Evolutionary conservation across 306 rosid species (phyloP).

Genomic region (Begonia loranthoides): DNA sequence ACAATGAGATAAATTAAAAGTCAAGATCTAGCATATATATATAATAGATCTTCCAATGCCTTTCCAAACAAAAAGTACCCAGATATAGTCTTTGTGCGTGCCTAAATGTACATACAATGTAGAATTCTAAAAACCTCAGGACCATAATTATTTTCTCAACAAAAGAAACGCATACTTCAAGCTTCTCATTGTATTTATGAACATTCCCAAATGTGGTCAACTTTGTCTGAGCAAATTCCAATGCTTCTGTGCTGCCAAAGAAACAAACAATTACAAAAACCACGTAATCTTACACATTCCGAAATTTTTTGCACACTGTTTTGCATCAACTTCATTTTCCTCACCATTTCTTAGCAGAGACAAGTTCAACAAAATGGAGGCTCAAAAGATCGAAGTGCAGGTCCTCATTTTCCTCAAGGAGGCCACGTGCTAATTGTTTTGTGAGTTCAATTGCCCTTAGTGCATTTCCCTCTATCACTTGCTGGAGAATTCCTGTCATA

Average conservation of each 20-base stretch:
- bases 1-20: too few species aligned
- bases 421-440: slow-evolving; percentile 48
- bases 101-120: background rate
- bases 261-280: slow-evolving; percentile 21
- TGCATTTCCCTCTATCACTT: slow-evolving; percentile 60
- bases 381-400: slow-evolving; percentile 79
- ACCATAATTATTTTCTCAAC: background rate
- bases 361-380: slow-evolving; percentile 87
- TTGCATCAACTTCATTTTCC: slow-evolving; percentile 15
- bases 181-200: slow-evolving; percentile 39
- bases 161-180: slow-evolving; percentile 33
- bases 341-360: slow-evolving; percentile 69
- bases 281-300: slow-evolving; percentile 2
- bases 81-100: too few species aligned
- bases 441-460: slow-evolving; percentile 80
- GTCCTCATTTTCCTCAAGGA: slow-evolving; percentile 60
- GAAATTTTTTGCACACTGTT: background rate
- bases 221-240: slow-evolving; percentile 76
- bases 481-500: slow-evolving; percentile 47
- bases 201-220: slow-evolving; percentile 67
- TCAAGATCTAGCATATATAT: too few species aligned
- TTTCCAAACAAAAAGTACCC: too few species aligned
- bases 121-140: slow-evolving; percentile 1
- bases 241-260: slow-evolving; percentile 89
- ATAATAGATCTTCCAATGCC: too few species aligned